Percentiles rank a stretch among this genome's conserved stretches.
Evolutionary conservation across 495 filamentous ascomycete genomes (phyloP).

Genomic region (Evernia prunastri): DNA sequence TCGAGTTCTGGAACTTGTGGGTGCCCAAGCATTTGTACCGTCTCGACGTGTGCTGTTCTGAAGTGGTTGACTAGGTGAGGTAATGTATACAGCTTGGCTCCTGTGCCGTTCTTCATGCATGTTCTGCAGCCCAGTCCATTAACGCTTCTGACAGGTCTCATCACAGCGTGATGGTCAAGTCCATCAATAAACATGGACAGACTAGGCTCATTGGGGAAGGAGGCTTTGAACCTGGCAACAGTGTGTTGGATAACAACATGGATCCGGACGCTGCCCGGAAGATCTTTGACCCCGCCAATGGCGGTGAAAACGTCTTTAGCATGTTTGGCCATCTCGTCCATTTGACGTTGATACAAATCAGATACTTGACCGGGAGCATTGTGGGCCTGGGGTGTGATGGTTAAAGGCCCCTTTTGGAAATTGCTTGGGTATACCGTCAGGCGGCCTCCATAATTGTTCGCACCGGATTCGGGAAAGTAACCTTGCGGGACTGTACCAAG

Average conservation of each 20-base stretch:
- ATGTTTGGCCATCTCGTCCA: constrained; percentile 52
- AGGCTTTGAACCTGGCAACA: constrained; percentile 44
- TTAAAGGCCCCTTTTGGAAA: constrained; percentile 7
- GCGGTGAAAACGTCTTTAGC: constrained; percentile 57
- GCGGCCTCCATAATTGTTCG: constrained; percentile 9
- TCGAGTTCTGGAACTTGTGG: constrained; percentile 35
- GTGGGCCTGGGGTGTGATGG: constrained; percentile 5
- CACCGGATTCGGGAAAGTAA: constrained; percentile 7
- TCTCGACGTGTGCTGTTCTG: constrained; percentile 48
- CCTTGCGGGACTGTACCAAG: constrained; percentile 1
- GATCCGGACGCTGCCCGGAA: constrained; percentile 56
- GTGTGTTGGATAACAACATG: constrained; percentile 59
- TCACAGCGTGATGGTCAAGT: constrained; percentile 55
- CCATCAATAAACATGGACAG: constrained; percentile 61
- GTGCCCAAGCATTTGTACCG: constrained; percentile 21
- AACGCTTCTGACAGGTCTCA: constrained; percentile 60
- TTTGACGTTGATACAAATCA: constrained; percentile 43
- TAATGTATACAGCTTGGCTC: constrained; percentile 49
- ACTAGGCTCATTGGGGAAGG: constrained; percentile 49
- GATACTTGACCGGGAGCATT: constrained; percentile 23
- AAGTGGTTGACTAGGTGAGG: constrained; percentile 63
- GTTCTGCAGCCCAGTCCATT: constrained; percentile 59
- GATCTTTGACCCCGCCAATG: constrained; percentile 53
- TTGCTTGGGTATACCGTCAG: constrained; percentile 12
- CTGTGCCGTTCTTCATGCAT: constrained; percentile 40